A percentile compares a stretch with the other conserved stretches of the same genome.
These are phyloP conservation scores for Sphaceloma murrayae DNA, from an alignment of 2,329 filamentous ascomycete species.

Conservation along the genomic window DNA sequence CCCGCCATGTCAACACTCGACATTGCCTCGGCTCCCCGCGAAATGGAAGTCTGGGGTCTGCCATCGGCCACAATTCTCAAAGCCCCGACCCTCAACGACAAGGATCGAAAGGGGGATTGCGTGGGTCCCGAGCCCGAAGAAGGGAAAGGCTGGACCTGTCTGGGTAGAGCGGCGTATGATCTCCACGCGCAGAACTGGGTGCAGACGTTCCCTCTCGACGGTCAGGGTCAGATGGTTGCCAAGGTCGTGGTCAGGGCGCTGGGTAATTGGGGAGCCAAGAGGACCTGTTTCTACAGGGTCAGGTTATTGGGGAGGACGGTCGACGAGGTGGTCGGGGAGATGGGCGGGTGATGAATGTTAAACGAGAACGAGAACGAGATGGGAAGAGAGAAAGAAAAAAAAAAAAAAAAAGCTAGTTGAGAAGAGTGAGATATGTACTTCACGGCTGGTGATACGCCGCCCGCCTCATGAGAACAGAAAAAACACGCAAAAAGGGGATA, in stretches of 20 bases:
- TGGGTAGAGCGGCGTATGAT: constrained; percentile 35
- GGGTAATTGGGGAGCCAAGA: constrained; percentile 36
- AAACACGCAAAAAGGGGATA: too few relatives aligned
- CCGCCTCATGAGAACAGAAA: too few relatives aligned
- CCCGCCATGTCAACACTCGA: constrained; percentile 33
- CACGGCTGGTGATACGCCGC: too few relatives aligned
- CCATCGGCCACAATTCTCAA: constrained; percentile 18
- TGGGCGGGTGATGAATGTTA: background rate
- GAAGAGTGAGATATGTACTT: too few relatives aligned
- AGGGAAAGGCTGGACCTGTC: constrained; percentile 30
- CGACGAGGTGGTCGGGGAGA: constrained; percentile 13
- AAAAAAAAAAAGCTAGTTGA: too few relatives aligned
- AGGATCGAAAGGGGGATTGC: constrained; percentile 19
- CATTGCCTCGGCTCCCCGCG: constrained; percentile 33
- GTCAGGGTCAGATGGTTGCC: constrained; percentile 24
- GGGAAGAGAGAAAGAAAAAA: too few relatives aligned
- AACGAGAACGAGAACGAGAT: background rate
- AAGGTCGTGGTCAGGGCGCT: constrained; percentile 33
- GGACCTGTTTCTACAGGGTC: constrained; percentile 40
- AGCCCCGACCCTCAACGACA: constrained; percentile 17
- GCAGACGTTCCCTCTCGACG: constrained; percentile 33
- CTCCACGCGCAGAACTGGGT: constrained; percentile 34
- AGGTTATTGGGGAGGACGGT: constrained; percentile 33
- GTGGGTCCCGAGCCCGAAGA: constrained; percentile 16
- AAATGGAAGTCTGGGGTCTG: constrained; percentile 38